These are phyloP conservation scores for Nitzschia inconspicua DNA, from an alignment of 108 stramenopile species.

Conservation along the genomic window DNA sequence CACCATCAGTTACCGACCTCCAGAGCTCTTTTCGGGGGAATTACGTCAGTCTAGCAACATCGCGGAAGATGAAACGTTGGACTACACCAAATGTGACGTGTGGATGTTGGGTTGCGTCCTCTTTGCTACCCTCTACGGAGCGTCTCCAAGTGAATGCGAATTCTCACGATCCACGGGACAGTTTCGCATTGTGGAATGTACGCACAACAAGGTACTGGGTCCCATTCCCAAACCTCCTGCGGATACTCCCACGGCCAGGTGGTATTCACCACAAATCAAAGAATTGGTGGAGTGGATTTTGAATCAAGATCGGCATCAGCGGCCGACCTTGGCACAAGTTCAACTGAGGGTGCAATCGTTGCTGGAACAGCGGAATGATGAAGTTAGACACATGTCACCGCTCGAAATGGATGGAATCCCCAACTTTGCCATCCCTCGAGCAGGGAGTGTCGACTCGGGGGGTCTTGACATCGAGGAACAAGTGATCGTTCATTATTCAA, in stretches of 20 bases:
- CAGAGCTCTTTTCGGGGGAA: constrained; percentile 84
- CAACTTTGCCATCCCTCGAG: too few relatives aligned
- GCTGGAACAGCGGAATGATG: too few relatives aligned
- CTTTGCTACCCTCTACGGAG: constrained; percentile 78
- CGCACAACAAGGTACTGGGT: constrained; percentile 44
- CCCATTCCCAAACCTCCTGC: constrained; percentile 23
- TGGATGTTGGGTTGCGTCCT: constrained; percentile 78
- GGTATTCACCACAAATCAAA: constrained; percentile 35
- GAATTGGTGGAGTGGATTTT: constrained; percentile 29
- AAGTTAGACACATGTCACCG: too few relatives aligned
- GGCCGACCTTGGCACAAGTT: constrained; percentile 32
- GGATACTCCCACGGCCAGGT: constrained; percentile 9
- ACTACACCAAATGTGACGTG: constrained; percentile 75
- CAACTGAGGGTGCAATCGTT: constrained; percentile 7
- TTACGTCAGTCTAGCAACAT: constrained; percentile 13
- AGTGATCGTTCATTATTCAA: too few relatives aligned
- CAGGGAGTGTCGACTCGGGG: too few relatives aligned
- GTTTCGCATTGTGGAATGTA: constrained; percentile 65
- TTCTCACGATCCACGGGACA: constrained; percentile 33
- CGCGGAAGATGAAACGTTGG: constrained; percentile 32
- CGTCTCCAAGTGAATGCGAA: constrained; percentile 77
- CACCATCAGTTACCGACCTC: constrained; percentile 81
- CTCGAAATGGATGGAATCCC: too few relatives aligned
- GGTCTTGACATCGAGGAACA: too few relatives aligned
- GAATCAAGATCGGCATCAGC: constrained; percentile 21